Evolutionary conservation across 2,329 filamentous ascomycete genomes (phyloP).

Genomic region (Clonostachys rhizophaga): DNA sequence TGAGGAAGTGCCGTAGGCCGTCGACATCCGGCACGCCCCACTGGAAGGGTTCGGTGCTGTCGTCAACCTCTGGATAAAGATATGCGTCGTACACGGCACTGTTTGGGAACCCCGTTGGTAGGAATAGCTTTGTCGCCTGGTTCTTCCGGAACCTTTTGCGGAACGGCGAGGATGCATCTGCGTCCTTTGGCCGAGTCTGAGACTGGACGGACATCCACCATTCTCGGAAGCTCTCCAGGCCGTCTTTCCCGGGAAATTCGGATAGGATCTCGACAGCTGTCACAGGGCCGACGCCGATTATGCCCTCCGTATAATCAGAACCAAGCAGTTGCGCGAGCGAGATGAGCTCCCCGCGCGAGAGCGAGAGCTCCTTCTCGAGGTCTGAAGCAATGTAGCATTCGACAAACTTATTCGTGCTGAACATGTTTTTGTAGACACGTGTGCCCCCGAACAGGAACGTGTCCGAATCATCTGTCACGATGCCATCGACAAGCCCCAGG

Average conservation of each 20-base stretch:
- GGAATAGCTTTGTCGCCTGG: constrained; percentile 79
- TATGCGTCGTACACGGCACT: constrained; percentile 79
- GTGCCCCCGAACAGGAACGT: constrained; percentile 96
- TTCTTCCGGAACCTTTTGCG: constrained; percentile 80
- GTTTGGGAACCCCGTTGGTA: constrained; percentile 77
- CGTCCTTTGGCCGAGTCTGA: constrained; percentile 57
- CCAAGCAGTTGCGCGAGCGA: constrained; percentile 86
- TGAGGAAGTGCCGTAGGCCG: constrained; percentile 77
- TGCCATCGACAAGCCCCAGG: constrained; percentile 88
- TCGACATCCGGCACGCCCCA: constrained; percentile 96
- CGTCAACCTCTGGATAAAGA: constrained; percentile 79
- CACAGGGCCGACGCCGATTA: constrained; percentile 87
- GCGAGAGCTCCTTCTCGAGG: constrained; percentile 81
- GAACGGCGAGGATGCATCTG: constrained; percentile 58
- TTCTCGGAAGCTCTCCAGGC: constrained; percentile 71
- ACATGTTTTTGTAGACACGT: constrained; percentile 99
- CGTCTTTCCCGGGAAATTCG: constrained; percentile 65
- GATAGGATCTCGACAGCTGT: constrained; percentile 91
- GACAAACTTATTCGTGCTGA: constrained; percentile 96
- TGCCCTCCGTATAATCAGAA: constrained; percentile 90
- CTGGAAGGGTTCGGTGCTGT: constrained; percentile 72
- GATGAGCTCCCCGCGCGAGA: constrained; percentile 84
- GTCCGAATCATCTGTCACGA: constrained; percentile 96
- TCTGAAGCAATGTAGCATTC: constrained; percentile 88
- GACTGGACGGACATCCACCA: constrained; percentile 85